A percentile compares a stretch with the other conserved stretches of the same genome.
These are phyloP conservation scores for Brassica carinata DNA, from an alignment of 345 rosid genomes.

Conservation along the genomic window DNA sequence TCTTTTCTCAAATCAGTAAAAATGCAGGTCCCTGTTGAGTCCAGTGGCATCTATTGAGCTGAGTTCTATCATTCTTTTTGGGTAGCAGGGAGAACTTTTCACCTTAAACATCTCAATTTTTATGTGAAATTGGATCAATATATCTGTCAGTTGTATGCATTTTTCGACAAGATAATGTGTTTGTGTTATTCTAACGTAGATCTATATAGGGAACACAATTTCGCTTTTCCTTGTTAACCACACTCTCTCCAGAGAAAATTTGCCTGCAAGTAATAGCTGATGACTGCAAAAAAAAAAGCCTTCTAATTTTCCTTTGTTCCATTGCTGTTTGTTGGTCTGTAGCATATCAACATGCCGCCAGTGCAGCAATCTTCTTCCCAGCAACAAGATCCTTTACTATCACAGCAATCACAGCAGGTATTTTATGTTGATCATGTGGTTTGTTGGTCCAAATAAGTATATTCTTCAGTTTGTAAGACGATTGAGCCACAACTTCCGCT, in stretches of 20 bases:
- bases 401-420: conserved; percentile 85
- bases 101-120: conserved; percentile 8
- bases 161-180: not conserved
- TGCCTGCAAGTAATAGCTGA: conserved; percentile 17
- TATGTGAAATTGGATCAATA: conserved; percentile 15
- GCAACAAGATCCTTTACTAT: conserved; percentile 74
- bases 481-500: conserved; percentile 31
- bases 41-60: conserved; percentile 11
- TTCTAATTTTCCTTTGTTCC: too few relatives aligned
- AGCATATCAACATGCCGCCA: conserved; percentile 86
- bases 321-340: conserved; percentile 16
- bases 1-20: conserved; percentile 15
- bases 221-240: conserved; percentile 18
- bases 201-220: conserved; percentile 9
- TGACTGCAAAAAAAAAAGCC: not conserved
- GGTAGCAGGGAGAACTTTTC: too few relatives aligned
- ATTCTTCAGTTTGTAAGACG: conserved; percentile 23
- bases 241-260: not conserved
- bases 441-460: not conserved
- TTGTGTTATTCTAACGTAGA: conserved; percentile 20
- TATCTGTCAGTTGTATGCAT: conserved; percentile 23
- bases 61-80: conserved; percentile 4
- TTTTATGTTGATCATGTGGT: conserved; percentile 27
- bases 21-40: conserved; percentile 22
- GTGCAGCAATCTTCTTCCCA: conserved; percentile 92